Conservation (phyloP, 805 yeast species). For the Millerozyma acaciae region DNA sequence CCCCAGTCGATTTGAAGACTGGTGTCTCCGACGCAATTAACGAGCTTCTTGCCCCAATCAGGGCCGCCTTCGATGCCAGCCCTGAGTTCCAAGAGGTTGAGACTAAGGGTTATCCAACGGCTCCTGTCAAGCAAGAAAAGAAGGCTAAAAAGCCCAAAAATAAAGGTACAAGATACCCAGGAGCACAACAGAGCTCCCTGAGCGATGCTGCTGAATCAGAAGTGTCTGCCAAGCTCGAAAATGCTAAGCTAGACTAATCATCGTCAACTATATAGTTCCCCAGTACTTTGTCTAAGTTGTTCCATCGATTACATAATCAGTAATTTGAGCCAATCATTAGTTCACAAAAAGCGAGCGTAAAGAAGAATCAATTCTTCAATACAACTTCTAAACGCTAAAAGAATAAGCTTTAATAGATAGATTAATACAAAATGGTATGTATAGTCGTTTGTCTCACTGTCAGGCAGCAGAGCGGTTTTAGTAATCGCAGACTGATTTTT, state of each 20-base stretch:
- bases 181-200: no score
- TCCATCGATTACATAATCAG: slow-evolving; percentile 4
- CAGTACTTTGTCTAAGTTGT: neutral
- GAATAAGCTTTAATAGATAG: no score
- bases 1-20: slow-evolving; percentile 90
- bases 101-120: slow-evolving; percentile 81
- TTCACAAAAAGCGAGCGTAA: no score
- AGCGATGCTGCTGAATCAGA: slow-evolving; percentile 15
- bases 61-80: slow-evolving; percentile 57
- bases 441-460: no score
- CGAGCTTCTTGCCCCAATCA: slow-evolving; percentile 76
- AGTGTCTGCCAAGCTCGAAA: slow-evolving; percentile 35
- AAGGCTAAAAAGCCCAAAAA: slow-evolving; percentile 77
- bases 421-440: no score
- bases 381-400: no score
- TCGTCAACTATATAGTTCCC: neutral
- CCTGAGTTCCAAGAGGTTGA: slow-evolving; percentile 74
- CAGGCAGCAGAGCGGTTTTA: no score
- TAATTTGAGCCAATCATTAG: slow-evolving; percentile 18
- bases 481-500: no score
- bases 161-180: slow-evolving; percentile 90
- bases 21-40: slow-evolving; percentile 89
- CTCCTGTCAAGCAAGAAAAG: slow-evolving; percentile 53
- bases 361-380: no score
- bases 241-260: slow-evolving; percentile 14